phyloP scores from a whole-genome alignment of 2,329 filamentous ascomycete genomes.

The Penicillium sp. region DNA sequence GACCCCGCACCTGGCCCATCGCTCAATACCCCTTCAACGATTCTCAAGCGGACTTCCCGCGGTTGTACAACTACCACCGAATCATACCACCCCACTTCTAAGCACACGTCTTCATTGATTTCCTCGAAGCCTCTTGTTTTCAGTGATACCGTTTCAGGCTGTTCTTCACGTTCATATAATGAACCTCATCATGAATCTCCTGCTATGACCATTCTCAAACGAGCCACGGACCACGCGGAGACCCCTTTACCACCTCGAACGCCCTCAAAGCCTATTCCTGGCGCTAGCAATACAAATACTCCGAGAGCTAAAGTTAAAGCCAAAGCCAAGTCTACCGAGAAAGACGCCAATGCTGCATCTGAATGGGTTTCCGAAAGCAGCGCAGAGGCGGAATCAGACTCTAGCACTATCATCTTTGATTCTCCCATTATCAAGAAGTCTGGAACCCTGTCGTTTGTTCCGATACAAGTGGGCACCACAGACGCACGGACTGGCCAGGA shows the following conservation, averaged over 20 bases:
- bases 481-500: conserved; percentile 11
- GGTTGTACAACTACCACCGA: neutral
- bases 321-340: conserved; percentile 3
- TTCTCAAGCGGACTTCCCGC: conserved; percentile 18
- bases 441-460: conserved; percentile 23
- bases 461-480: conserved; percentile 24
- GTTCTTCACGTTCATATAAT: neutral
- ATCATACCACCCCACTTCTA: conserved; percentile 1
- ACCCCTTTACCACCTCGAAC: neutral
- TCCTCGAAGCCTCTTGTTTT: conserved; percentile 1
- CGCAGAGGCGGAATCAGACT: conserved; percentile 31
- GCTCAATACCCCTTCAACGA: conserved; percentile 9
- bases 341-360: neutral
- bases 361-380: conserved; percentile 26
- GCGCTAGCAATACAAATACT: neutral
- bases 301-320: conserved; percentile 1
- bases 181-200: neutral
- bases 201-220: conserved; percentile 8
- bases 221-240: neutral
- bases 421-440: conserved; percentile 18
- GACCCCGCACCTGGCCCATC: neutral
- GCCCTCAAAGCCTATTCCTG: neutral
- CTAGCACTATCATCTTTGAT: conserved; percentile 32
- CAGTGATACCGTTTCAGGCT: neutral
- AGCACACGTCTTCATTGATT: conserved; percentile 4